These are phyloP conservation scores for Xylaria sp. DNA, from an alignment of 2,329 filamentous ascomycete genomes.

Conservation along the genomic window DNA sequence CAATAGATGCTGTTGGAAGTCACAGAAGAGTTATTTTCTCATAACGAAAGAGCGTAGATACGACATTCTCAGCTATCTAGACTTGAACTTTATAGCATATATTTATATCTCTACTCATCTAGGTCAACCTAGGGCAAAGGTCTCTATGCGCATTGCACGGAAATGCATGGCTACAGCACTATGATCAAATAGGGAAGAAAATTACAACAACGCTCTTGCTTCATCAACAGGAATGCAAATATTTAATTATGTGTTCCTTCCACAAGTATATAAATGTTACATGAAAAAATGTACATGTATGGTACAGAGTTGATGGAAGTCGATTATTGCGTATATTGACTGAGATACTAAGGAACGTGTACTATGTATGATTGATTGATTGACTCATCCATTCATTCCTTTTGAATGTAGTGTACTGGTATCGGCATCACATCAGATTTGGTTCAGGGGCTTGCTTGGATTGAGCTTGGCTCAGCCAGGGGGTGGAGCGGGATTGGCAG, in stretches of 20 bases:
- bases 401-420: too few species aligned
- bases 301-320: background rate
- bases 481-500: conserved; percentile 13
- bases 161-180: background rate
- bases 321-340: background rate
- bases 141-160: background rate
- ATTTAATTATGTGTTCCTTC: background rate
- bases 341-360: background rate
- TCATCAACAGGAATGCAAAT: background rate
- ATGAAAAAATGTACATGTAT: background rate
- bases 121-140: too few species aligned
- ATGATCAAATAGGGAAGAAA: background rate
- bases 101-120: background rate
- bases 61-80: background rate
- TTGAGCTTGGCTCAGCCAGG: background rate
- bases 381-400: too few species aligned
- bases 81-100: conserved; percentile 2
- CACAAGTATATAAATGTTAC: background rate
- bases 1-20: conserved; percentile 26
- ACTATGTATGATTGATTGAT: too few species aligned
- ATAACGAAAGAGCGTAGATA: background rate
- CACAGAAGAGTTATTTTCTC: background rate
- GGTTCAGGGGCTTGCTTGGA: background rate
- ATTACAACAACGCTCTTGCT: too few species aligned
- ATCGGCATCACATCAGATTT: too few species aligned